These are phyloP conservation scores for Botrytis medusae DNA, from an alignment of 2,329 filamentous ascomycete genomes.

Conservation along the genomic window DNA sequence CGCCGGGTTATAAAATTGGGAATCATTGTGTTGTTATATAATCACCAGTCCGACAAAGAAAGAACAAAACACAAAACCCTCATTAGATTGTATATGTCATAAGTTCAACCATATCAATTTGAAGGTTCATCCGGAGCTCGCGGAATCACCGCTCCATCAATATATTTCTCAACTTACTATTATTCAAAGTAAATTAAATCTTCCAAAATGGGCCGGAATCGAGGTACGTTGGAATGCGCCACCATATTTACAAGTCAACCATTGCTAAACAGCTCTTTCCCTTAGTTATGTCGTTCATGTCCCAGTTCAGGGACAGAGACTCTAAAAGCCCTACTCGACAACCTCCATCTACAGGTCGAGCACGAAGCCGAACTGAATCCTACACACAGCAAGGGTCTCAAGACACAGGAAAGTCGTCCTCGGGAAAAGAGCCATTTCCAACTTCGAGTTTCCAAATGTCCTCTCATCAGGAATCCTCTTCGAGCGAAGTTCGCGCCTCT, in stretches of 20 bases:
- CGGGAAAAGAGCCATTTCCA: constrained; percentile 15
- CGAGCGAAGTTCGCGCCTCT: constrained; percentile 20
- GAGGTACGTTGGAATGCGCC: constrained; percentile 36
- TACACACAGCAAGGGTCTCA: constrained; percentile 27
- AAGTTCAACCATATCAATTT: constrained; percentile 17
- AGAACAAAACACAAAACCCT: background rate
- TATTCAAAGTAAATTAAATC: constrained; percentile 4
- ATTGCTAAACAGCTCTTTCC: constrained; percentile 19
- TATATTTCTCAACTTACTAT: background rate
- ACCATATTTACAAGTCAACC: constrained; percentile 3
- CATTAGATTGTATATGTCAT: constrained; percentile 24
- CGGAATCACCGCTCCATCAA: constrained; percentile 26
- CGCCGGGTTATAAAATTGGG: no score
- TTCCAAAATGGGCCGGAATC: constrained; percentile 39
- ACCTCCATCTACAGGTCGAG: constrained; percentile 31
- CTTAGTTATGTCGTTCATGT: constrained; percentile 85
- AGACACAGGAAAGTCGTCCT: background rate
- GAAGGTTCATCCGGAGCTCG: constrained; percentile 28
- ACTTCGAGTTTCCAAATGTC: constrained; percentile 12
- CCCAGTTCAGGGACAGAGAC: constrained; percentile 59
- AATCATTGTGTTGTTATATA: background rate
- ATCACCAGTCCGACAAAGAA: constrained; percentile 9
- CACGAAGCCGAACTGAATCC: constrained; percentile 28
- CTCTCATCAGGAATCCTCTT: constrained; percentile 5
- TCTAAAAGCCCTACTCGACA: constrained; percentile 39